Percentiles rank a stretch among this genome's conserved stretches.
Evolutionary conservation across 2,329 filamentous ascomycete genomes (phyloP).

Genomic region (Penicillium italicum): DNA sequence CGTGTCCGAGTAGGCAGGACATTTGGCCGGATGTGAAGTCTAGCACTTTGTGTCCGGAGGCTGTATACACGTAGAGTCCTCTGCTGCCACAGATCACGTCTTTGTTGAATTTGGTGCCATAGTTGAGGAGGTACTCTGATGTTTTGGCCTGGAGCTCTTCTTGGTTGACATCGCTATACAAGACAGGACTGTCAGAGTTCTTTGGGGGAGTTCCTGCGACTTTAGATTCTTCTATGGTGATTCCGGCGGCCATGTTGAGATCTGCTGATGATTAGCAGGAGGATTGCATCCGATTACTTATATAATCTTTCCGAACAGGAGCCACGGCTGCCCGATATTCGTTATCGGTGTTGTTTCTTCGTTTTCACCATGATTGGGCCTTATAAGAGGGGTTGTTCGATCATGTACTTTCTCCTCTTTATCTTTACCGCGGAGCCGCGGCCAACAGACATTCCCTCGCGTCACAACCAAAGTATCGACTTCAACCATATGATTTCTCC

Average conservation of each 20-base stretch:
- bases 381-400: neutral
- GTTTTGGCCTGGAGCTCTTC: conserved; percentile 4
- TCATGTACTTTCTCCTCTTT: neutral
- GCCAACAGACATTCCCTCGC: neutral
- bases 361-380: too few relatives aligned
- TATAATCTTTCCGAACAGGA: neutral
- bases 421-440: conserved; percentile 2
- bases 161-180: neutral
- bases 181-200: neutral
- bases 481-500: neutral
- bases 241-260: neutral
- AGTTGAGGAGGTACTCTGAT: conserved; percentile 9
- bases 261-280: neutral
- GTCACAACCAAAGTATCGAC: neutral
- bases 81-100: conserved; percentile 11
- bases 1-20: conserved; percentile 57
- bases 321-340: neutral
- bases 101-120: conserved; percentile 11
- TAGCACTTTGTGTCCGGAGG: conserved; percentile 40
- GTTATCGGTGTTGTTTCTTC: neutral
- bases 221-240: neutral
- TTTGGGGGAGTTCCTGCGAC: neutral
- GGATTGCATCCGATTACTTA: neutral
- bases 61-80: conserved; percentile 8
- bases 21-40: conserved; percentile 62